Percentiles rank a stretch among this genome's conserved stretches.
Conservation (phyloP, 306 rosid species). For the Prunus campanulata region DNA sequence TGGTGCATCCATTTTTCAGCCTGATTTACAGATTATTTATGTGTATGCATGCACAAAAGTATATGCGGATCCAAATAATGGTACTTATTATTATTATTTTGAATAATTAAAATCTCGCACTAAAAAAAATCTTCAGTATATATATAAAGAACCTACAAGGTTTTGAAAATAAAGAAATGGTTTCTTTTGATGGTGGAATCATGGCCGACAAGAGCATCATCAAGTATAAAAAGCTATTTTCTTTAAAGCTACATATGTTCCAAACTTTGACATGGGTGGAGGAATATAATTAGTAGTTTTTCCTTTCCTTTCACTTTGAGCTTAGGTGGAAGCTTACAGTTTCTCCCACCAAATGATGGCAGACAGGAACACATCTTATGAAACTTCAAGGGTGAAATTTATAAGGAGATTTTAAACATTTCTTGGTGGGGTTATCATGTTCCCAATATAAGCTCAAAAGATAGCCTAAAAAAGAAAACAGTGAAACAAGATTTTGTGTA, state of each 20-base stretch:
- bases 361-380: slow-evolving; percentile 70
- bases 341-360: slow-evolving; percentile 67
- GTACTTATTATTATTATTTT: no score
- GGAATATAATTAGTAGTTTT: slow-evolving; percentile 43
- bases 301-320: slow-evolving; percentile 25
- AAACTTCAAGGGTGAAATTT: slow-evolving; percentile 51
- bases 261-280: slow-evolving; percentile 68
- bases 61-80: not conserved
- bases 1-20: not conserved
- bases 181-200: slow-evolving; percentile 49
- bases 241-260: slow-evolving; percentile 78
- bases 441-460: slow-evolving; percentile 40
- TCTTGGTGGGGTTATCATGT: slow-evolving; percentile 68
- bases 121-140: not conserved
- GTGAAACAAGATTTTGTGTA: slow-evolving; percentile 39
- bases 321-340: slow-evolving; percentile 59
- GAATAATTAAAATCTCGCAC: not conserved
- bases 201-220: slow-evolving; percentile 89
- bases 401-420: slow-evolving; percentile 18
- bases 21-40: no score
- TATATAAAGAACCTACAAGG: not conserved
- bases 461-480: slow-evolving; percentile 31
- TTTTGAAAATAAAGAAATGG: slow-evolving; percentile 15
- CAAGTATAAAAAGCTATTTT: slow-evolving; percentile 48
- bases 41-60: no score